Evolutionary conservation across 2,329 filamentous ascomycete genomes (phyloP).

Genomic region (Paramyrothecium sp.): DNA sequence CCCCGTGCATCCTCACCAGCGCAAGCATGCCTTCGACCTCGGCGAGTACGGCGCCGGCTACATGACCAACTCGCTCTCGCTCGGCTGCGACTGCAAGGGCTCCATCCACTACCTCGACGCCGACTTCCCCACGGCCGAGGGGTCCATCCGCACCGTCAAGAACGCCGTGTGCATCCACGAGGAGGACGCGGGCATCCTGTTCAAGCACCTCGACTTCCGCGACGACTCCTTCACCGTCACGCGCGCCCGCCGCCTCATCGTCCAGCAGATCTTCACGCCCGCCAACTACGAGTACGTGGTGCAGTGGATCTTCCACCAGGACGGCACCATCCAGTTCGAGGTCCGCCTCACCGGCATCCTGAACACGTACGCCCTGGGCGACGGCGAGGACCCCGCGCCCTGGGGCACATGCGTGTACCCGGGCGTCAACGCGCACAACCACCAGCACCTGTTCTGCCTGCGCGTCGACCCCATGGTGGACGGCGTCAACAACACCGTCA

Average conservation of each 20-base stretch:
- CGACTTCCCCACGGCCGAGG: constrained; percentile 75
- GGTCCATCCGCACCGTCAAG: constrained; percentile 78
- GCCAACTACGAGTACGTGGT: constrained; percentile 89
- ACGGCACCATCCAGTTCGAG: constrained; percentile 88
- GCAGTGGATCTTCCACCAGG: constrained; percentile 79
- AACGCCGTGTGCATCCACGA: constrained; percentile 96
- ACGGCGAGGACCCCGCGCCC: constrained; percentile 76
- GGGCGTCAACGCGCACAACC: constrained; percentile 89
- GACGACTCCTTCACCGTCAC: constrained; percentile 87
- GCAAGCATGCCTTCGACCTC: constrained; percentile 79
- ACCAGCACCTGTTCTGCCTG: constrained; percentile 92
- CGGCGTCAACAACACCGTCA: constrained; percentile 80
- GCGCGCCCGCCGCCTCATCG: constrained; percentile 78
- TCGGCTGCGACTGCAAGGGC: constrained; percentile 86
- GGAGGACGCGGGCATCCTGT: constrained; percentile 86
- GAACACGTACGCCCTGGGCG: constrained; percentile 83
- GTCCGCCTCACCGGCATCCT: constrained; percentile 90
- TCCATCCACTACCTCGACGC: constrained; percentile 91
- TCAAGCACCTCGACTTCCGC: constrained; percentile 93
- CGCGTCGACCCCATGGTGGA: constrained; percentile 86
- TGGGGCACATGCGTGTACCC: constrained; percentile 94
- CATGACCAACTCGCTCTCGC: constrained; percentile 75
- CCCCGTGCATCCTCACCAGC: constrained; percentile 75
- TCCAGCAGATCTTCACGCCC: constrained; percentile 91
- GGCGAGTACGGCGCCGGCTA: constrained; percentile 81